Evolutionary conservation across 1,139 yeast genomes (phyloP), one percentile per base, ranked within the genome.

Genomic region (Zygoascus hellenicus): DNA sequence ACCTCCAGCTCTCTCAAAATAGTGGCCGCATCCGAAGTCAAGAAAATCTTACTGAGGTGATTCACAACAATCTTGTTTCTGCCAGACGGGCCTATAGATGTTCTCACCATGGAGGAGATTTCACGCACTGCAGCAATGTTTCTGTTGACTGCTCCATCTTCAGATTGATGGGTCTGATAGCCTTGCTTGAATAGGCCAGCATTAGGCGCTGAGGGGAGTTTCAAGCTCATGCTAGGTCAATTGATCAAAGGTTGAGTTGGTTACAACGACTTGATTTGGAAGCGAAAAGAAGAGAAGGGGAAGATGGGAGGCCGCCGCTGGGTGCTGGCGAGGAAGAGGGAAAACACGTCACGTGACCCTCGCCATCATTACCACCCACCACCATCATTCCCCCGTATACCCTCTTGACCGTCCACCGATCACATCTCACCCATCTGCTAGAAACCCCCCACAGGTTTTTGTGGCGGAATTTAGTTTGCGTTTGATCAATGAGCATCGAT

Each of bases 71-170:
- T 89, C 76, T 92, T 92, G 68, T 90, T 92, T 61, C 97, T 78
- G 45, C 98, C 98, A 68, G 95, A 86, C 51, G 98, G 98, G 5
- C 98, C 98, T 75, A 92, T 86, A 9, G 97, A 88, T 3, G 97
- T 89, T 53, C 90, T 77, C 54, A 94, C 86, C 79, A 92, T 89
- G 48, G 83, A 79, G 51, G 96, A 80, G 66, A 94, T 86, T 66
- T 92, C 97, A 60, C 96, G 79, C 48, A 94, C 92, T 1, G 98
- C 98, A 59, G 85, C 87, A 57, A 92, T 88, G 64, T 94, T 92
- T 63, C 96, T 79, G 58, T 79, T 77, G 50, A 92, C 88, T 38
- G 96, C 97, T 47, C 98, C 98, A 69, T 94, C 98, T 30, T 89
- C 90, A 63, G 83, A 83, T 46, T 86, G 76, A 61, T 87, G 84